Conservation (phyloP, 2,329 filamentous ascomycete species). For the Aspergillus brasiliensis region DNA sequence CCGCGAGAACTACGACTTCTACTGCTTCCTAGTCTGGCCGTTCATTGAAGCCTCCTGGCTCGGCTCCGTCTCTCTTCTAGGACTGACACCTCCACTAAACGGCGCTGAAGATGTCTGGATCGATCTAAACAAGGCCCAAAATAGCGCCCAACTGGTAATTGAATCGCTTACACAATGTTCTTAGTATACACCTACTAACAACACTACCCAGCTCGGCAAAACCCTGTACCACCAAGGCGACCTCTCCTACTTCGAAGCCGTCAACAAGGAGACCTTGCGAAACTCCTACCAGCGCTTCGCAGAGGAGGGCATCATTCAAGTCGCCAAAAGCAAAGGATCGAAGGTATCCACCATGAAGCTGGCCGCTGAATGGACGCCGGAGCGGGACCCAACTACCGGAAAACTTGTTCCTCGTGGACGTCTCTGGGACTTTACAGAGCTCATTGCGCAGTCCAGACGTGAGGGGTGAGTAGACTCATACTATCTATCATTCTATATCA, state of each 20-base stretch:
- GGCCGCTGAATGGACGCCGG: slow-evolving; percentile 72
- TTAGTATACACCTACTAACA: slow-evolving; percentile 8
- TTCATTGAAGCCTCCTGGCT: slow-evolving; percentile 96
- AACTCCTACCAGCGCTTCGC: slow-evolving; percentile 88
- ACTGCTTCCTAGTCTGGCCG: slow-evolving; percentile 98
- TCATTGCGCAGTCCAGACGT: slow-evolving; percentile 76
- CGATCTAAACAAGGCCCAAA: slow-evolving; percentile 73
- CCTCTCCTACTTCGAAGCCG: slow-evolving; percentile 93
- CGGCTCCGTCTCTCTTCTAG: slow-evolving; percentile 83
- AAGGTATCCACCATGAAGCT: slow-evolving; percentile 59
- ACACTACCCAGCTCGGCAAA: slow-evolving; percentile 72
- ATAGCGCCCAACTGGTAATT: slow-evolving; percentile 75
- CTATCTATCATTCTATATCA: not conserved
- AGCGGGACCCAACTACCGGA: slow-evolving; percentile 63
- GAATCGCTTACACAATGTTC: too few relatives aligned
- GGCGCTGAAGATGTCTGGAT: slow-evolving; percentile 72
- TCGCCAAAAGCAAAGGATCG: slow-evolving; percentile 66
- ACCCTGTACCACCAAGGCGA: slow-evolving; percentile 97
- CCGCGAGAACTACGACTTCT: slow-evolving; percentile 96
- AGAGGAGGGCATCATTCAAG: slow-evolving; percentile 83
- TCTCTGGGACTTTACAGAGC: slow-evolving; percentile 89
- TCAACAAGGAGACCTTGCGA: slow-evolving; percentile 96
- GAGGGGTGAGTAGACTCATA: slow-evolving; percentile 62
- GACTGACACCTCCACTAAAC: slow-evolving; percentile 71
- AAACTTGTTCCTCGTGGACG: slow-evolving; percentile 69